Evolutionary conservation across 768 basidiomycete genomes (phyloP).

Genomic region (Russula foetens): DNA sequence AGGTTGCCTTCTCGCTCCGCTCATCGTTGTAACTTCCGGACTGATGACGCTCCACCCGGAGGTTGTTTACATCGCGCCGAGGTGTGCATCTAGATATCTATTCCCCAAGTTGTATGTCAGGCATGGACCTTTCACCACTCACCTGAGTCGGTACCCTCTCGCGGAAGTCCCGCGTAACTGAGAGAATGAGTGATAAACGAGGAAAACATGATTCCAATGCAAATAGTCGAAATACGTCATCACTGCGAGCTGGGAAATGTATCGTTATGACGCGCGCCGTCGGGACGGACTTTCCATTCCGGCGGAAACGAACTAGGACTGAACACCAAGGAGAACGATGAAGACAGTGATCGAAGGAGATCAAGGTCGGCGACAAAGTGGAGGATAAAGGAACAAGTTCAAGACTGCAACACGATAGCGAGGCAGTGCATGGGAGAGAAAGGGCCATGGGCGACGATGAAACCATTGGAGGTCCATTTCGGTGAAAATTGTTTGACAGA

Average conservation of each 20-base stretch:
- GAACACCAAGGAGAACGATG: neutral
- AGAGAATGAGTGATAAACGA: neutral
- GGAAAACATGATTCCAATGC: neutral
- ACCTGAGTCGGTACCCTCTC: conserved; percentile 4
- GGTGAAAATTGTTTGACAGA: neutral
- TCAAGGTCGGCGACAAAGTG: neutral
- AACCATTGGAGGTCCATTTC: too few species aligned
- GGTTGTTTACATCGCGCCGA: neutral
- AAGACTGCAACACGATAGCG: neutral
- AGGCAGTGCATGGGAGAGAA: neutral
- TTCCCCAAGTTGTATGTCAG: neutral
- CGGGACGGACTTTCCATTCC: neutral
- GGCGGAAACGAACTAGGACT: neutral
- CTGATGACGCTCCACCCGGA: neutral
- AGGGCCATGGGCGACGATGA: neutral
- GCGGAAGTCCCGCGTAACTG: conserved; percentile 9
- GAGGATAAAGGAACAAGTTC: neutral
- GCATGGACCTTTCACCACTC: neutral
- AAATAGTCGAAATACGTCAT: neutral
- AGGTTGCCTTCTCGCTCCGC: neutral
- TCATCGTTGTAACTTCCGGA: neutral
- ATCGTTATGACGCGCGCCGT: neutral
- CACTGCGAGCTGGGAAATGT: neutral
- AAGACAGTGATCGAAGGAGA: neutral
- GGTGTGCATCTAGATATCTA: neutral